phyloP scores from a whole-genome alignment of 2,329 filamentous ascomycete species.

The Ophiostoma sp. region DNA sequence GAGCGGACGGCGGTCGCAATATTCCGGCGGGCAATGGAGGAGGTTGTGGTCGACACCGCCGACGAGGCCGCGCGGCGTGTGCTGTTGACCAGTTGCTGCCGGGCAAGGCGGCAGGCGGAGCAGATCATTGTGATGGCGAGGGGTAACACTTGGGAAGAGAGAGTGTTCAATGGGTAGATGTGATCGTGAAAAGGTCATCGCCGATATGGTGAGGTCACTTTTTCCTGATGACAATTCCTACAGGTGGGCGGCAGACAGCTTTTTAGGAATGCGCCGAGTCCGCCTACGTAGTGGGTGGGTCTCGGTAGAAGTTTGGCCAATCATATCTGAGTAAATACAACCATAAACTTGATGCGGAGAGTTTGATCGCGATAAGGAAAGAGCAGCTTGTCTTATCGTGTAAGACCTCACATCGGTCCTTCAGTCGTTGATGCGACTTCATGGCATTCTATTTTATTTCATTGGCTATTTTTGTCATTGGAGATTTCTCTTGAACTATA shows the following conservation, averaged over 20 bases:
- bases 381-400: background rate
- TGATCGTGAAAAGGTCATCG: background rate
- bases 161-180: background rate
- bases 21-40: background rate
- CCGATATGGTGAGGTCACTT: background rate
- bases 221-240: background rate
- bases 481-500: no score
- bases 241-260: background rate
- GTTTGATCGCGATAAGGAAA: background rate
- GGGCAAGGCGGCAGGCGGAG: constrained; percentile 24
- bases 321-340: background rate
- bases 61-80: background rate
- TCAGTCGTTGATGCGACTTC: background rate
- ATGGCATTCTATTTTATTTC: no score
- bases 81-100: constrained; percentile 15
- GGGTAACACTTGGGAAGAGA: background rate
- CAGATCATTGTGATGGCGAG: constrained; percentile 8
- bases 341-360: background rate
- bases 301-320: background rate
- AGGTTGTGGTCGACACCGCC: background rate
- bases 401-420: background rate
- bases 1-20: background rate
- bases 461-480: no score
- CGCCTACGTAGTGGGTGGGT: background rate
- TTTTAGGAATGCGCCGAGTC: background rate